Evolutionary conservation across 345 rosid species (phyloP).

Genomic region (Cochlearia excelsa): DNA sequence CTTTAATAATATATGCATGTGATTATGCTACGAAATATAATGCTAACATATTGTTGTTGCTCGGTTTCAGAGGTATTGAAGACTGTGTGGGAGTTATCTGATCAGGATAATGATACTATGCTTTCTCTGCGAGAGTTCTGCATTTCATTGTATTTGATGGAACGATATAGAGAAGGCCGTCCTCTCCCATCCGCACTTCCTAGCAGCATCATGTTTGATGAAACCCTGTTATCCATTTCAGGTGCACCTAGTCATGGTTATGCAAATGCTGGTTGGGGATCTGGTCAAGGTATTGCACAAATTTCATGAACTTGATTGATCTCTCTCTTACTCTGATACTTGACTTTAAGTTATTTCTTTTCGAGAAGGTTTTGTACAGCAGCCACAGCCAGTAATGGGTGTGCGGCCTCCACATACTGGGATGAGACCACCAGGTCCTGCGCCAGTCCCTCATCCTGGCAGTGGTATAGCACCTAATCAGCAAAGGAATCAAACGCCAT

Average conservation of each 20-base stretch:
- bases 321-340: slow-evolving; percentile 27
- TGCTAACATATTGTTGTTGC: slow-evolving; percentile 26
- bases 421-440: slow-evolving; percentile 65
- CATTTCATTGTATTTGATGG: slow-evolving; percentile 93
- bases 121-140: slow-evolving; percentile 97
- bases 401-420: slow-evolving; percentile 56
- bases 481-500: slow-evolving; percentile 47
- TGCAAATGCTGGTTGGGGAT: slow-evolving; percentile 77
- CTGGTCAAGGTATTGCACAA: slow-evolving; percentile 55
- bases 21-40: slow-evolving; percentile 13
- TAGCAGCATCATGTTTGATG: slow-evolving; percentile 75
- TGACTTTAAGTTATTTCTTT: slow-evolving; percentile 10
- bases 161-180: slow-evolving; percentile 88
- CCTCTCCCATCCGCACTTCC: slow-evolving; percentile 85
- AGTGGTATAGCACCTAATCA: slow-evolving; percentile 45
- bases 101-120: slow-evolving; percentile 97
- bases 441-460: slow-evolving; percentile 45
- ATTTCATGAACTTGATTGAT: slow-evolving; percentile 23
- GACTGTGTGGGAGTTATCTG: slow-evolving; percentile 98
- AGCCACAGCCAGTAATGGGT: slow-evolving; percentile 55
- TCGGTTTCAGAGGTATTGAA: slow-evolving; percentile 74
- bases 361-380: slow-evolving; percentile 68
- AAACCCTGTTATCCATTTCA: slow-evolving; percentile 77
- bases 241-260: slow-evolving; percentile 63
- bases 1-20: slow-evolving; percentile 15